A percentile compares a stretch with the other conserved stretches of the same genome.
Evolutionary conservation across 2,329 filamentous ascomycete genomes (phyloP).

Genomic region (Fusarium continuum): DNA sequence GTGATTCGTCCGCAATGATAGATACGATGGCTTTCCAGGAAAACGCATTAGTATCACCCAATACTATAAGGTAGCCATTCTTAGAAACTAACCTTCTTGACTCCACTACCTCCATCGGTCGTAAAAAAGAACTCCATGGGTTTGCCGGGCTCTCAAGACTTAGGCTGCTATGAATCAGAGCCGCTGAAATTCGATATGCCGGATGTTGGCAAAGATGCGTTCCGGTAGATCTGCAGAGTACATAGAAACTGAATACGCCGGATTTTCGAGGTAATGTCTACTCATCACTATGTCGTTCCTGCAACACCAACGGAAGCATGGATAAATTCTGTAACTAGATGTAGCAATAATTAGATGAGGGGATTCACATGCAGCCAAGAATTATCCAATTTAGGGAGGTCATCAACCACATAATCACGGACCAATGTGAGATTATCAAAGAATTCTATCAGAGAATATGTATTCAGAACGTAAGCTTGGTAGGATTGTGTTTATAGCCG

Average conservation of each 20-base stretch:
- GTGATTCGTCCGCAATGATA: conserved; percentile 11
- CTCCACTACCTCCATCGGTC: not conserved
- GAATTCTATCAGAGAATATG: too few relatives aligned
- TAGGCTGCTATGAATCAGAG: not conserved
- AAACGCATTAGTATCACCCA: not conserved
- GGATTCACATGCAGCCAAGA: not conserved
- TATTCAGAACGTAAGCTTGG: not conserved
- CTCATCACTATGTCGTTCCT: not conserved
- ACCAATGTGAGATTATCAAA: not conserved
- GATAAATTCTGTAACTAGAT: not conserved
- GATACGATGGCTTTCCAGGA: not conserved
- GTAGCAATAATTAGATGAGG: not conserved
- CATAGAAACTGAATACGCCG: not conserved
- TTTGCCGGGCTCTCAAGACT: not conserved
- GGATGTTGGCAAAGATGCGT: not conserved
- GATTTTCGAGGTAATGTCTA: not conserved
- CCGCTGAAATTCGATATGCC: not conserved
- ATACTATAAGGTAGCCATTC: too few relatives aligned
- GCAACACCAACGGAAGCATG: not conserved
- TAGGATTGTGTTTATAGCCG: not conserved
- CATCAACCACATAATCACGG: not conserved
- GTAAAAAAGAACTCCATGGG: not conserved
- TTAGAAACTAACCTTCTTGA: not conserved
- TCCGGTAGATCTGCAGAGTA: not conserved
- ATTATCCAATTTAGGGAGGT: not conserved